These are phyloP conservation scores for Pichia sp. DNA, from an alignment of 1,139 yeast genomes.

Conservation along the genomic window DNA sequence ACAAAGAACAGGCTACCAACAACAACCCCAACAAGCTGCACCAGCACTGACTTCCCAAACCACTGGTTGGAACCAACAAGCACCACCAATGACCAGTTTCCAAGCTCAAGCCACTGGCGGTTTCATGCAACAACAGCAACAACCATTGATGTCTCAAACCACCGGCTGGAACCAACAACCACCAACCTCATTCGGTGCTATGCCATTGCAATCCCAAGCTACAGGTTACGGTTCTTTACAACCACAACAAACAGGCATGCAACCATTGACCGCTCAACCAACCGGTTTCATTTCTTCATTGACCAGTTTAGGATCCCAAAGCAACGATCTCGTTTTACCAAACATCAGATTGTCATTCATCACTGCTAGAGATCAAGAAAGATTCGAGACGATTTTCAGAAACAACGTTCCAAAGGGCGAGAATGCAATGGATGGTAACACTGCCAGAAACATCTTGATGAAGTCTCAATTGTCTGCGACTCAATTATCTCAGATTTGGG, in stretches of 20 bases:
- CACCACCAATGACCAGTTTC: slow-evolving; percentile 18
- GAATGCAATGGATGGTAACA: slow-evolving; percentile 70
- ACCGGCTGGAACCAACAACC: slow-evolving; percentile 29
- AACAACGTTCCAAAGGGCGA: slow-evolving; percentile 78
- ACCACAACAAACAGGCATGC: slow-evolving; percentile 32
- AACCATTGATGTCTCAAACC: slow-evolving; percentile 22
- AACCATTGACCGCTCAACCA: slow-evolving; percentile 35
- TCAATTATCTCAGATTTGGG: slow-evolving; percentile 87
- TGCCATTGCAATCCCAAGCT: slow-evolving; percentile 37
- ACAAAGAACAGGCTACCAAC: slow-evolving; percentile 34
- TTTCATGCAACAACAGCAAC: slow-evolving; percentile 12
- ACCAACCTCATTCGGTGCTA: slow-evolving; percentile 33
- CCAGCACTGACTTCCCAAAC: slow-evolving; percentile 27
- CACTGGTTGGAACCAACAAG: slow-evolving; percentile 28
- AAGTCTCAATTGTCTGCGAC: slow-evolving; percentile 78
- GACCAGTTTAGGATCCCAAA: slow-evolving; percentile 34
- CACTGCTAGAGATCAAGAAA: slow-evolving; percentile 79
- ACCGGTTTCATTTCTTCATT: slow-evolving; percentile 38
- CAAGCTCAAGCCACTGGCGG: slow-evolving; percentile 23
- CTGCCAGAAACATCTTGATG: slow-evolving; percentile 76
- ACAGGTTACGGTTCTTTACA: slow-evolving; percentile 21
- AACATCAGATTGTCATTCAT: slow-evolving; percentile 77
- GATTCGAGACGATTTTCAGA: slow-evolving; percentile 80
- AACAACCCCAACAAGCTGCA: no score
- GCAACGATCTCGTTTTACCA: slow-evolving; percentile 53